phyloP scores from a whole-genome alignment of 1,284 basidiomycete species.

The Thelephora terrestris region DNA sequence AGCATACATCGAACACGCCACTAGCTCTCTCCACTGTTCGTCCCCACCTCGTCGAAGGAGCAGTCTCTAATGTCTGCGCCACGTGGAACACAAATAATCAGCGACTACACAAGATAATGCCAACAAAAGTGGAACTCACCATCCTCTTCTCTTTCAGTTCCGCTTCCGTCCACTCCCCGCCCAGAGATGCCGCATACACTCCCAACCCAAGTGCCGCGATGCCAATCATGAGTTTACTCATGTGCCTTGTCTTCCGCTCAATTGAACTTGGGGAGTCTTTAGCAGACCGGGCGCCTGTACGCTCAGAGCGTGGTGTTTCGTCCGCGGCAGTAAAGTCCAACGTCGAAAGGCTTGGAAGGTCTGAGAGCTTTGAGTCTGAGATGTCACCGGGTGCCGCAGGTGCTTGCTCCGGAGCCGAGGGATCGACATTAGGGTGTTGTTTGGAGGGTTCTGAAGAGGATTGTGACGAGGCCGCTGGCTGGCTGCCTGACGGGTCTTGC shows the following conservation, averaged over 20 bases:
- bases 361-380: not conserved
- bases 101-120: conserved; percentile 5
- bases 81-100: not conserved
- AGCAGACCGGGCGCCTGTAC: conserved; percentile 65
- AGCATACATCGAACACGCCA: conserved; percentile 54
- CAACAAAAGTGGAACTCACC: conserved; percentile 28
- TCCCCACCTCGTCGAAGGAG: conserved; percentile 48
- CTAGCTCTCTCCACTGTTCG: conserved; percentile 49
- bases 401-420: too few species aligned
- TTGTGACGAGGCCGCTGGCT: too few species aligned
- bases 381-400: too few species aligned
- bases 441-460: too few species aligned
- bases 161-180: conserved; percentile 25
- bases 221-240: conserved; percentile 39
- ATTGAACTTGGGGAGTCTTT: conserved; percentile 63
- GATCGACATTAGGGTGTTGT: too few species aligned
- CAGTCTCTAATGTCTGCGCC: conserved; percentile 41
- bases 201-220: conserved; percentile 41
- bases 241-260: conserved; percentile 51
- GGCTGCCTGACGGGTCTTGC: too few species aligned
- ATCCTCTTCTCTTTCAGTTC: conserved; percentile 26
- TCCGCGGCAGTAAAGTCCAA: not conserved
- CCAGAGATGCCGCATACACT: conserved; percentile 25
- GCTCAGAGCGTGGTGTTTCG: conserved; percentile 8
- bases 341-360: not conserved